These are phyloP conservation scores for Mrakia blollopis DNA, from an alignment of 768 basidiomycete species.

Conservation along the genomic window DNA sequence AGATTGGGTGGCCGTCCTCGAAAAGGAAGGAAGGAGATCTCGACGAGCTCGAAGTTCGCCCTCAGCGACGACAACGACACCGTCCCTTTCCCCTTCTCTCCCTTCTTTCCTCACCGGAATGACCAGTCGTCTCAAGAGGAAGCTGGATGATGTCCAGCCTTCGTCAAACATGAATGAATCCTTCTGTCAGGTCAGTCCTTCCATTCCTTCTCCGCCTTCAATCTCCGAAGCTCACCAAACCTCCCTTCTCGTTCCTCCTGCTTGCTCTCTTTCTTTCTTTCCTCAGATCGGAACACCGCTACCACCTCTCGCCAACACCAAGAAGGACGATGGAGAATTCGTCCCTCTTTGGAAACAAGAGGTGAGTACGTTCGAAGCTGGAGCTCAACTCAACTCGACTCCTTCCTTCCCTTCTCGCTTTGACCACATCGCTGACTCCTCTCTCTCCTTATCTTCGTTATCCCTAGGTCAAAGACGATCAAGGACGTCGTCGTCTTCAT, in stretches of 20 bases:
- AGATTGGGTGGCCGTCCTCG: too few species aligned
- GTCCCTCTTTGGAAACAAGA: slow-evolving; percentile 99
- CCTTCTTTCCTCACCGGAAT: slow-evolving; percentile 27
- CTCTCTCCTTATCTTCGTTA: not conserved
- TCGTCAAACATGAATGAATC: slow-evolving; percentile 70
- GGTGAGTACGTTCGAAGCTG: slow-evolving; percentile 49
- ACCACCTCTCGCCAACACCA: slow-evolving; percentile 73
- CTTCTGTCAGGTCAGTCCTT: slow-evolving; percentile 72
- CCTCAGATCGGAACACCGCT: slow-evolving; percentile 87
- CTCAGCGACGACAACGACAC: too few species aligned
- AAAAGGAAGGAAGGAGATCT: too few species aligned
- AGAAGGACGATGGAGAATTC: slow-evolving; percentile 88
- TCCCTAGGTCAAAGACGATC: slow-evolving; percentile 78
- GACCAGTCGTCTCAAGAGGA: slow-evolving; percentile 65
- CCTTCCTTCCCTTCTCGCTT: slow-evolving; percentile 26
- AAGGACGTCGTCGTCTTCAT: slow-evolving; percentile 85
- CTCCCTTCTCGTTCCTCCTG: slow-evolving; percentile 18
- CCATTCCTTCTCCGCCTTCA: not conserved
- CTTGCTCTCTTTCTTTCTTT: not conserved
- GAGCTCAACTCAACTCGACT: slow-evolving; percentile 23
- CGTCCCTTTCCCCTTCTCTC: too few species aligned
- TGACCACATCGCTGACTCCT: not conserved
- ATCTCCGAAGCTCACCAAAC: slow-evolving; percentile 5
- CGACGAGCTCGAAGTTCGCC: too few species aligned
- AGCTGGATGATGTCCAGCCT: slow-evolving; percentile 71